These are phyloP conservation scores for Pelagophyceae sp. DNA, from an alignment of 352 stramenopile genomes.

Conservation along the genomic window DNA sequence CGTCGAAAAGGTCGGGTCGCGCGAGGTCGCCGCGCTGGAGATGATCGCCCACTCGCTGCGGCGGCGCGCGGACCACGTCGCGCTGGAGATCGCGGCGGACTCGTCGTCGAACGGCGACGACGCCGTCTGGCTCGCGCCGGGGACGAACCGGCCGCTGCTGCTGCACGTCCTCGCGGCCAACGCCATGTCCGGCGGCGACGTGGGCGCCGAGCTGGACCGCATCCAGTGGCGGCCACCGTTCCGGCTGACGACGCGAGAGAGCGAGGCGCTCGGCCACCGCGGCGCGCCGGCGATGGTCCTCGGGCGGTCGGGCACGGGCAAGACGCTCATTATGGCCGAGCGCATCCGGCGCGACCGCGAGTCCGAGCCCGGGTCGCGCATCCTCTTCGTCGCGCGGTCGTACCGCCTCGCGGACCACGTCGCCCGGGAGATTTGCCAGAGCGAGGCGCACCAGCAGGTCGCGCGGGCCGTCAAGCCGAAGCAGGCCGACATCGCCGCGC, in stretches of 20 bases:
- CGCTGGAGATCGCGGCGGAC: background rate
- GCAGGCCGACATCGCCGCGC: too few relatives aligned
- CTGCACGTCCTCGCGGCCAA: background rate
- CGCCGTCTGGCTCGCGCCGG: background rate
- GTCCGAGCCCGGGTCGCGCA: background rate
- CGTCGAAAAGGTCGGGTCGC: background rate
- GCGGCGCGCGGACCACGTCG: background rate
- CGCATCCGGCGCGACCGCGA: background rate
- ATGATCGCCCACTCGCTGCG: background rate
- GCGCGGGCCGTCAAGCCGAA: background rate
- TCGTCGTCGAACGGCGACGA: background rate
- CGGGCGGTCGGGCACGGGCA: slow-evolving; percentile 1
- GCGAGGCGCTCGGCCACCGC: background rate
- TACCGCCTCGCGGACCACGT: background rate
- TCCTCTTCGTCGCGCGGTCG: background rate
- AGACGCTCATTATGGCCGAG: background rate
- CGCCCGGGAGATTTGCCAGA: background rate
- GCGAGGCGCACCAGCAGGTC: background rate
- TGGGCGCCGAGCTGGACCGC: background rate
- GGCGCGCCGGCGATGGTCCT: slow-evolving; percentile 13
- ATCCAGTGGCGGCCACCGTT: background rate
- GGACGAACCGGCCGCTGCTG: background rate
- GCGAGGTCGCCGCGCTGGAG: background rate
- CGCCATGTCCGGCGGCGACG: background rate
- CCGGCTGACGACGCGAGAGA: background rate